Evolutionary conservation across 805 yeast genomes (phyloP).

Genomic region (Candida germanica): DNA sequence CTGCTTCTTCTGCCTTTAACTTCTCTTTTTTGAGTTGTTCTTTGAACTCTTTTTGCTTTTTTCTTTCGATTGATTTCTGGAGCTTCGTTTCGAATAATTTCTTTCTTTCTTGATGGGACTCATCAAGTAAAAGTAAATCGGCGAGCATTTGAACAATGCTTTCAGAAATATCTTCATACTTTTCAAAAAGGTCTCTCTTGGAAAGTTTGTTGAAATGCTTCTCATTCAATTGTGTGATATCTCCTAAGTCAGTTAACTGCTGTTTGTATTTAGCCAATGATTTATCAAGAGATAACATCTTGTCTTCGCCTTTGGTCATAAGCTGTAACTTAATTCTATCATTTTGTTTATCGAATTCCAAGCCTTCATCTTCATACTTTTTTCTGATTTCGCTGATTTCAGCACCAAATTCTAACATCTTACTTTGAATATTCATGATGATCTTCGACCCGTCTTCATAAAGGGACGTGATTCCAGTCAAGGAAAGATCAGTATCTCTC

Average conservation of each 20-base stretch:
- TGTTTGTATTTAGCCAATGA: slow-evolving; percentile 24
- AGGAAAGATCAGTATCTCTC: slow-evolving; percentile 45
- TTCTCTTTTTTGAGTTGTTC: slow-evolving; percentile 27
- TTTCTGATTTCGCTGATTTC: slow-evolving; percentile 42
- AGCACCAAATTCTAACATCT: slow-evolving; percentile 43
- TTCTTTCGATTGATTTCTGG: slow-evolving; percentile 29
- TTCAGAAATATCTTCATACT: slow-evolving; percentile 23
- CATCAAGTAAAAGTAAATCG: slow-evolving; percentile 28
- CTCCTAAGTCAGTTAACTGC: slow-evolving; percentile 25
- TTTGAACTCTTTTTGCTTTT: slow-evolving; percentile 29
- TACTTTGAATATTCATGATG: slow-evolving; percentile 41
- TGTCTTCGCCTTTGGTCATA: slow-evolving; percentile 20
- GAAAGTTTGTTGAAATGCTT: slow-evolving; percentile 20
- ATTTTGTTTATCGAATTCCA: slow-evolving; percentile 54
- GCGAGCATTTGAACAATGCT: slow-evolving; percentile 27
- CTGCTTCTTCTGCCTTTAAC: slow-evolving; percentile 17
- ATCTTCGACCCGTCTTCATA: slow-evolving; percentile 41
- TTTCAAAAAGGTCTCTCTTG: slow-evolving; percentile 24
- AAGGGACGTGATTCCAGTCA: slow-evolving; percentile 41
- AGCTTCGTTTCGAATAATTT: slow-evolving; percentile 24
- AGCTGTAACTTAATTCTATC: slow-evolving; percentile 36
- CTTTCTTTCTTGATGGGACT: slow-evolving; percentile 27
- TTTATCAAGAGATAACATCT: slow-evolving; percentile 24
- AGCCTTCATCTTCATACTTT: slow-evolving; percentile 41
- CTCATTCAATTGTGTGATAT: slow-evolving; percentile 14